phyloP scores from a whole-genome alignment of 2,329 filamentous ascomycete genomes.

The Coniochaeta prunicola region DNA sequence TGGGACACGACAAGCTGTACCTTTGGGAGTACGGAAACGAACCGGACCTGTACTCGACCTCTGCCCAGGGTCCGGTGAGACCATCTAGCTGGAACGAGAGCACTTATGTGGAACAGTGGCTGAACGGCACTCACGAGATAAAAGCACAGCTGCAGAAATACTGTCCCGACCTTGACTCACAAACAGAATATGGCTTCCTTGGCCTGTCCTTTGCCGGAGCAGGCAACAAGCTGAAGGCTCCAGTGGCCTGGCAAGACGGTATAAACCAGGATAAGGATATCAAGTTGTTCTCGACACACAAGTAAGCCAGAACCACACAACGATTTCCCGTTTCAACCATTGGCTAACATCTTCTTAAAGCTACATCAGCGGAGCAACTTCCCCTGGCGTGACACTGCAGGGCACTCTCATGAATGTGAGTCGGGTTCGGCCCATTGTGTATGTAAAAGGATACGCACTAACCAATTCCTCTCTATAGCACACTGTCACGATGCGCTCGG shows the following conservation, averaged over 20 bases:
- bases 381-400: conserved; percentile 55
- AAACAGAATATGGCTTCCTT: conserved; percentile 40
- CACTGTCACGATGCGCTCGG: conserved; percentile 39
- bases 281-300: conserved; percentile 49
- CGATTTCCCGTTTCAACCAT: background rate
- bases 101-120: conserved; percentile 50
- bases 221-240: conserved; percentile 40
- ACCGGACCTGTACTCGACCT: conserved; percentile 50
- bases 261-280: conserved; percentile 41
- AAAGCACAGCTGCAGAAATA: conserved; percentile 31
- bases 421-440: too few species aligned
- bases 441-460: background rate
- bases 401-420: conserved; percentile 50
- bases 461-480: conserved; percentile 23
- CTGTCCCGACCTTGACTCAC: conserved; percentile 40
- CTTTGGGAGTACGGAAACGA: conserved; percentile 60
- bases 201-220: conserved; percentile 52
- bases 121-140: conserved; percentile 45
- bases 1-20: conserved; percentile 41
- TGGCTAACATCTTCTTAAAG: conserved; percentile 23
- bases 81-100: conserved; percentile 45
- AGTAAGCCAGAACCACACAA: conserved; percentile 30
- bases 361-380: conserved; percentile 53
- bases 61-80: conserved; percentile 42
- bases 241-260: conserved; percentile 44